phyloP scores from a whole-genome alignment of 2,329 filamentous ascomycete genomes.

The Trichocomaceae sp. region DNA sequence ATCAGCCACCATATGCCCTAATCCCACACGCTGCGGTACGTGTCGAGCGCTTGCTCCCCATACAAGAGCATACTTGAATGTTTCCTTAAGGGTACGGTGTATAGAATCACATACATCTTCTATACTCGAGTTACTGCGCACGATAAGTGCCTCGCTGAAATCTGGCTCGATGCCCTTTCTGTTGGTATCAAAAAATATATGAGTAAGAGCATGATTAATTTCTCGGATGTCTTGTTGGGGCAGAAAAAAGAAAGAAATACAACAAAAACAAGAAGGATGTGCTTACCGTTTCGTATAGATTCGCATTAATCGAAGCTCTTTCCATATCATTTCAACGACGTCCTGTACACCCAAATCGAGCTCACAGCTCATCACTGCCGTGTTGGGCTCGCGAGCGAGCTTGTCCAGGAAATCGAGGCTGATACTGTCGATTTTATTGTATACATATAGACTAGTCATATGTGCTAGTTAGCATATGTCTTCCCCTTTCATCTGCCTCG shows the following conservation, averaged over 20 bases:
- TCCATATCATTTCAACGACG: conserved; percentile 91
- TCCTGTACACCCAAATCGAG: conserved; percentile 87
- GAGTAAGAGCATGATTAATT: too few species aligned
- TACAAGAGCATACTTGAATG: conserved; percentile 96
- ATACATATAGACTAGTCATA: conserved; percentile 72
- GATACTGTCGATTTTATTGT: conserved; percentile 98
- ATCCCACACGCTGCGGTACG: conserved; percentile 84
- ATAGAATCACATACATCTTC: conserved; percentile 97
- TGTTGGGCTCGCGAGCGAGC: conserved; percentile 85
- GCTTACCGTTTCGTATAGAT: conserved; percentile 78
- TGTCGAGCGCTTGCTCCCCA: conserved; percentile 97
- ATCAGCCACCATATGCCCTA: conserved; percentile 69
- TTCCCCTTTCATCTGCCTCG: conserved; percentile 2
- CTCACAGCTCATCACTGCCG: conserved; percentile 96
- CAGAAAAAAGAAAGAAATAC: background rate
- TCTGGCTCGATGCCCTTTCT: conserved; percentile 85
- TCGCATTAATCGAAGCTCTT: conserved; percentile 80
- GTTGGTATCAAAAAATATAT: conserved; percentile 7
- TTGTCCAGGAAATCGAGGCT: conserved; percentile 89
- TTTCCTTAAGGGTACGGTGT: conserved; percentile 90
- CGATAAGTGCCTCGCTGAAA: conserved; percentile 87
- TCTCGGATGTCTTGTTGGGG: background rate
- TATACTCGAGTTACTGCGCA: conserved; percentile 77
- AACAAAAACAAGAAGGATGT: background rate
- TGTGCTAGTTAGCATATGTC: background rate